Conservation (phyloP, 169 alveolate genomes). For the Plasmodium sp. region DNA sequence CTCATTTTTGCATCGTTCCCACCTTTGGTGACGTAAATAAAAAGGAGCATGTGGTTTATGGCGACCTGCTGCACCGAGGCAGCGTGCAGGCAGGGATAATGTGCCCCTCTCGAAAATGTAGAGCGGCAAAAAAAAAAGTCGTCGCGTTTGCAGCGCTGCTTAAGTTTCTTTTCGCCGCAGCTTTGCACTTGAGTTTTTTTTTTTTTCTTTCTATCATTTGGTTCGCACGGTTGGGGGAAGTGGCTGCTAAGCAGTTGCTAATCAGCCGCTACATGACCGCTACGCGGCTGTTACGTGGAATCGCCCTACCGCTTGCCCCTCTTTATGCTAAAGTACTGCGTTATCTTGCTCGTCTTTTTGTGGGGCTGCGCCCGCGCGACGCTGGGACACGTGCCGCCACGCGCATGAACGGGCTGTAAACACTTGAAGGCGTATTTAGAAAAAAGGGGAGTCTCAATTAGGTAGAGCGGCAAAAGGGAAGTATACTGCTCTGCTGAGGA, state of each 20-base stretch:
- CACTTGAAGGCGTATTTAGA: not conserved
- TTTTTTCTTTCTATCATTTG: not conserved
- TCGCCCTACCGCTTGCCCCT: not conserved
- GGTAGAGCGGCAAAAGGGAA: conserved; percentile 7
- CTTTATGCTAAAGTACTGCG: conserved; percentile 27
- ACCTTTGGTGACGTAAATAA: not conserved
- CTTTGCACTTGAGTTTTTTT: not conserved
- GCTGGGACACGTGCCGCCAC: conserved; percentile 5
- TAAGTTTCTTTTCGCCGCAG: not conserved
- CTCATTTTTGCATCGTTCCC: not conserved
- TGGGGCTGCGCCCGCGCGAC: conserved; percentile 37
- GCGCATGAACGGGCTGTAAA: conserved; percentile 19
- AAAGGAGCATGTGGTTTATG: not conserved
- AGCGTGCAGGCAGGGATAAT: not conserved
- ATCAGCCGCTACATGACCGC: no score
- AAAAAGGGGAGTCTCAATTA: conserved; percentile 18
- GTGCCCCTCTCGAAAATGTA: not conserved
- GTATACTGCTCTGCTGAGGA: conserved; percentile 1
- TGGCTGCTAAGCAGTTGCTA: not conserved
- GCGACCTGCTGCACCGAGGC: not conserved
- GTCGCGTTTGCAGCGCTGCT: not conserved
- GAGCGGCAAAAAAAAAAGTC: not conserved
- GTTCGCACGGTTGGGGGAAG: not conserved
- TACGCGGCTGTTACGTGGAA: no score
- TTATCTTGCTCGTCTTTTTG: conserved; percentile 43